A percentile compares a stretch with the other conserved stretches of the same genome.
phyloP scores from a whole-genome alignment of 257 asterid genomes.

The Salvia splendens region DNA sequence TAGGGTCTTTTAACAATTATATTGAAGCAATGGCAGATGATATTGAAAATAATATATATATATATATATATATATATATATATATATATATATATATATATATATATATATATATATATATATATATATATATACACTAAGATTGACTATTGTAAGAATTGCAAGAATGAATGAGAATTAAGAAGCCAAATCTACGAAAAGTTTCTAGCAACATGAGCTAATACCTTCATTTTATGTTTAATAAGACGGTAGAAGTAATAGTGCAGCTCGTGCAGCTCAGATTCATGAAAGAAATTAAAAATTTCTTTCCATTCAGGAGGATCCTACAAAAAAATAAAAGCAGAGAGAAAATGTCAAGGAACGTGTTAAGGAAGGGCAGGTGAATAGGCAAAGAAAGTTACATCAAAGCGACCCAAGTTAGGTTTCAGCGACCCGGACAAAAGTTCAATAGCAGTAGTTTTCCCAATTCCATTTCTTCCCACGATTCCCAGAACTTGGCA shows the following conservation, averaged over 20 bases:
- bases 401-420: conserved; percentile 89
- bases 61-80: too few relatives aligned
- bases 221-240: conserved; percentile 92
- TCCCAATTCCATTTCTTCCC: conserved; percentile 96
- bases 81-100: too few relatives aligned
- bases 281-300: conserved; percentile 89
- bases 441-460: conserved; percentile 89
- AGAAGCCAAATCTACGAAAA: conserved; percentile 4
- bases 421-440: conserved; percentile 97
- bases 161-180: neutral
- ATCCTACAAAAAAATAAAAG: conserved; percentile 52
- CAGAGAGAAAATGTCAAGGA: conserved; percentile 31
- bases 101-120: too few relatives aligned
- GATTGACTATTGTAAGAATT: too few relatives aligned
- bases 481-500: conserved; percentile 99
- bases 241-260: conserved; percentile 90
- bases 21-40: neutral
- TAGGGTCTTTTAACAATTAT: neutral
- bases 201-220: conserved; percentile 5
- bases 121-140: too few relatives aligned
- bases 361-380: conserved; percentile 16
- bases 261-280: conserved; percentile 96
- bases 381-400: conserved; percentile 28
- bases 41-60: neutral
- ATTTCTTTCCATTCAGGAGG: conserved; percentile 99